phyloP scores from a whole-genome alignment of 352 stramenopile species.

The Globisporangium orthogonon region DNA sequence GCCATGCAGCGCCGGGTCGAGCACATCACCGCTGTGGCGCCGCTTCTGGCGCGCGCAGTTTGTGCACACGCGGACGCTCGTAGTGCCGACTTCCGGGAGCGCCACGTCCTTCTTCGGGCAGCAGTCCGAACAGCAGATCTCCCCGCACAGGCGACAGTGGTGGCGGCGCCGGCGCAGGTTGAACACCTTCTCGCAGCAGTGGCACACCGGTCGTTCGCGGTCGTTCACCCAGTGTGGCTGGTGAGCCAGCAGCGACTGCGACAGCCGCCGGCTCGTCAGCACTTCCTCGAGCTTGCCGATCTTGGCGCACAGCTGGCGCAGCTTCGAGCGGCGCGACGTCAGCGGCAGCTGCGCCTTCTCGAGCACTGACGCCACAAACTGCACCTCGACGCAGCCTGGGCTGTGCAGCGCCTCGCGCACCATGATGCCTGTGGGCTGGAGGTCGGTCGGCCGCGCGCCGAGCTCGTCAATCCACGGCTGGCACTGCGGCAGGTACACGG shows the following conservation, averaged over 20 bases:
- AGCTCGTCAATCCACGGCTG: slow-evolving; percentile 62
- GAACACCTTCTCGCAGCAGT: slow-evolving; percentile 62
- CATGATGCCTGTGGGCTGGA: slow-evolving; percentile 73
- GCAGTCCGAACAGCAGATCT: slow-evolving; percentile 73
- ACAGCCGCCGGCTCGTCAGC: slow-evolving; percentile 61
- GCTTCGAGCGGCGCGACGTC: slow-evolving; percentile 42
- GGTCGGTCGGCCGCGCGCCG: slow-evolving; percentile 33
- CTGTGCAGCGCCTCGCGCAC: slow-evolving; percentile 41
- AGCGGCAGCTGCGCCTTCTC: slow-evolving; percentile 63
- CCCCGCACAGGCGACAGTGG: slow-evolving; percentile 71
- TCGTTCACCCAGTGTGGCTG: slow-evolving; percentile 68
- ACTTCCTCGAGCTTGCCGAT: slow-evolving; percentile 65
- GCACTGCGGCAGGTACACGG: slow-evolving; percentile 50
- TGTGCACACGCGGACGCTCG: slow-evolving; percentile 65
- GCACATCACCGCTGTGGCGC: slow-evolving; percentile 36
- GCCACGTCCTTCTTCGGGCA: slow-evolving; percentile 78
- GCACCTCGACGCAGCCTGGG: slow-evolving; percentile 59
- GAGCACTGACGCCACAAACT: slow-evolving; percentile 70
- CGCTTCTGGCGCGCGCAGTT: slow-evolving; percentile 46
- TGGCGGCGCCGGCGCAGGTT: slow-evolving; percentile 62
- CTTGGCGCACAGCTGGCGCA: slow-evolving; percentile 43
- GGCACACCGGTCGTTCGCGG: slow-evolving; percentile 46
- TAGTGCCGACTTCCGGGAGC: slow-evolving; percentile 49
- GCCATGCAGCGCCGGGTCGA: slow-evolving; percentile 9
- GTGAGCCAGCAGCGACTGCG: slow-evolving; percentile 56